Evolutionary conservation across 352 stramenopile species (phyloP).

Genomic region (Globisporangium recalcitrans): DNA sequence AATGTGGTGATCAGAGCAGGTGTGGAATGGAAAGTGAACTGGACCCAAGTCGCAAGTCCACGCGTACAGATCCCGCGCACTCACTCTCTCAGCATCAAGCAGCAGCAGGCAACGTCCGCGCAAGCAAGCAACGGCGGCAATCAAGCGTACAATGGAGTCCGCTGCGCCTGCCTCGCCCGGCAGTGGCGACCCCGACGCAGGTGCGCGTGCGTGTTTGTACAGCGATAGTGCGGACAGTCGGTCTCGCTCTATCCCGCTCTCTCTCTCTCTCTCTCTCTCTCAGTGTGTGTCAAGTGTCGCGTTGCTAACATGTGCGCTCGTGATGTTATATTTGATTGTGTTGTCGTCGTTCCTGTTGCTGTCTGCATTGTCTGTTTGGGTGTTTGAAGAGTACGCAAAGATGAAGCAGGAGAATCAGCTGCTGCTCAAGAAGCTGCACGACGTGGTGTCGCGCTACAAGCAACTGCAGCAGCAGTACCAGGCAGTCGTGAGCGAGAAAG

Average conservation of each 20-base stretch:
- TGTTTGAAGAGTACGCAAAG: conserved; percentile 21
- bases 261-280: not conserved
- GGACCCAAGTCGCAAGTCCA: conserved; percentile 9
- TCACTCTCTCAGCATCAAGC: conserved; percentile 3
- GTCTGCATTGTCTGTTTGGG: not conserved
- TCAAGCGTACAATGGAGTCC: conserved; percentile 1
- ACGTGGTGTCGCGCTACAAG: conserved; percentile 47
- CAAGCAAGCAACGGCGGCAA: not conserved
- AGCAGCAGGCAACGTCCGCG: not conserved
- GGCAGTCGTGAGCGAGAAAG: conserved; percentile 25
- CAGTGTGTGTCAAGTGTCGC: conserved; percentile 3
- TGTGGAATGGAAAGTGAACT: conserved; percentile 6
- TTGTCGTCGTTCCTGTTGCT: not conserved
- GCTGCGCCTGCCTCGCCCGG: not conserved
- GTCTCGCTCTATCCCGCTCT: not conserved
- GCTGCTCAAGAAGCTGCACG: conserved; percentile 50
- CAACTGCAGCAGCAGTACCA: conserved; percentile 51
- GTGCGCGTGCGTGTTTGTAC: not conserved
- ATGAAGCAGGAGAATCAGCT: conserved; percentile 55
- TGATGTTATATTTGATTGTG: not conserved
- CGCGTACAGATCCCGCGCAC: conserved; percentile 9
- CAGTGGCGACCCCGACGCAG: not conserved
- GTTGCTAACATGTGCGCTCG: not conserved
- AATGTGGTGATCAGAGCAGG: not conserved
- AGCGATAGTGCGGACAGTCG: not conserved